A percentile compares a stretch with the other conserved stretches of the same genome.
Conservation (phyloP, 2,329 filamentous ascomycete species). For the Ophiostoma piceae region DNA sequence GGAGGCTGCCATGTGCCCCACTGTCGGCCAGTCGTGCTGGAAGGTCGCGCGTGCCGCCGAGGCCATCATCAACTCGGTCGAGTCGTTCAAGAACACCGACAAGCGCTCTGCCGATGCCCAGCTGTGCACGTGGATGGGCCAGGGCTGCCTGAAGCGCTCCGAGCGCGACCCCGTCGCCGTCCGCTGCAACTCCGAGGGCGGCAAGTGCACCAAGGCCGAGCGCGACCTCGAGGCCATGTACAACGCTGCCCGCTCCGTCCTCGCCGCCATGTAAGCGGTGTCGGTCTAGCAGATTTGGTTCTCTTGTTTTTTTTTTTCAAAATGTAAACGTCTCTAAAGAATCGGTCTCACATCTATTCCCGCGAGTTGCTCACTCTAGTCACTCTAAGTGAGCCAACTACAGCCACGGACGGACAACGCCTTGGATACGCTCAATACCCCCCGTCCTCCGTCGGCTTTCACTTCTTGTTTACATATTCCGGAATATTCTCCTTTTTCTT, state of each 20-base stretch:
- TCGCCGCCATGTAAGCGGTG: constrained; percentile 24
- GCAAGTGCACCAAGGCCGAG: constrained; percentile 36
- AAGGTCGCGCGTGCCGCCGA: constrained; percentile 37
- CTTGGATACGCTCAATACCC: neutral
- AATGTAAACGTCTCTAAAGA: neutral
- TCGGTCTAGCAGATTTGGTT: neutral
- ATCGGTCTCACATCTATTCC: neutral
- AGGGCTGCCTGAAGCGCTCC: constrained; percentile 26
- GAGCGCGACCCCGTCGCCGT: constrained; percentile 31
- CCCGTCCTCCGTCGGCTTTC: neutral
- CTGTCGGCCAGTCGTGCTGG: constrained; percentile 40
- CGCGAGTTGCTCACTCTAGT: neutral
- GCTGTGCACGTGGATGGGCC: constrained; percentile 23
- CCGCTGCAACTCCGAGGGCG: constrained; percentile 33
- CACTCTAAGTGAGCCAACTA: neutral
- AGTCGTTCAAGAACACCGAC: constrained; percentile 14
- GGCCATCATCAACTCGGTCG: constrained; percentile 22
- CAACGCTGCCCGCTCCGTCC: constrained; percentile 33
- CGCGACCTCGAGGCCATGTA: constrained; percentile 37
- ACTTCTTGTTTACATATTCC: constrained; percentile 10
- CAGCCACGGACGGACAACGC: neutral
- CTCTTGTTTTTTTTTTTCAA: neutral
- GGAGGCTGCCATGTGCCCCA: constrained; percentile 34
- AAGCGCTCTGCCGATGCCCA: constrained; percentile 23
- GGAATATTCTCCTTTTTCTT: neutral